Conservation (phyloP, 2,329 filamentous ascomycete species). For the Alternaria angustiovoidea region DNA sequence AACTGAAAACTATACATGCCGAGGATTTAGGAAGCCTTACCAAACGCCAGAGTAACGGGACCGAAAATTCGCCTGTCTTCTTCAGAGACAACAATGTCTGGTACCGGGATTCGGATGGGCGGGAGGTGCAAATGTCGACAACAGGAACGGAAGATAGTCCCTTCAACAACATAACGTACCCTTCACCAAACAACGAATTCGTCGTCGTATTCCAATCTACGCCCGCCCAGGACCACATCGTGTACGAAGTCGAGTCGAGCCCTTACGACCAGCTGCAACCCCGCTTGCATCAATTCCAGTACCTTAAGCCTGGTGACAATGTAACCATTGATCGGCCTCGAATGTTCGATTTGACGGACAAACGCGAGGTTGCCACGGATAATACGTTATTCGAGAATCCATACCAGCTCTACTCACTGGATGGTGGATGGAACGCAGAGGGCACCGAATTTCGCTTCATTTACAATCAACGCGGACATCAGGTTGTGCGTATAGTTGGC, state of each 20-base stretch:
- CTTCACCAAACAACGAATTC: conserved; percentile 29
- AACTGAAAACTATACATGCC: neutral
- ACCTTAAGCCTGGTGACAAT: conserved; percentile 32
- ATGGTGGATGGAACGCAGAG: conserved; percentile 29
- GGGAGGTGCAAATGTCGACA: conserved; percentile 29
- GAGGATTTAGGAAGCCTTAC: neutral
- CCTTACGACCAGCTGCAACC: conserved; percentile 30
- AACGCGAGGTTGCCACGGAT: conserved; percentile 27
- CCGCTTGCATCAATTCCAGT: conserved; percentile 26
- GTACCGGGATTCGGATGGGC: conserved; percentile 22
- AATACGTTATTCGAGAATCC: conserved; percentile 30
- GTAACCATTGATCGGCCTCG: conserved; percentile 28
- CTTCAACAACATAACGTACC: conserved; percentile 26
- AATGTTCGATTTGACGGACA: conserved; percentile 28
- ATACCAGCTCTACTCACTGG: conserved; percentile 12
- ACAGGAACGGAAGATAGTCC: conserved; percentile 28
- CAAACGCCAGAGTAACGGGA: conserved; percentile 23
- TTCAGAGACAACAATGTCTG: conserved; percentile 35
- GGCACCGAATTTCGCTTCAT: conserved; percentile 35
- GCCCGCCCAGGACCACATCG: conserved; percentile 24
- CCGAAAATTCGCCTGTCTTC: conserved; percentile 18
- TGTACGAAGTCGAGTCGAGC: conserved; percentile 32
- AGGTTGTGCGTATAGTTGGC: conserved; percentile 32
- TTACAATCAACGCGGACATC: conserved; percentile 36
- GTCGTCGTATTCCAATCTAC: conserved; percentile 29